Evolutionary conservation across 306 rosid species (phyloP), one percentile per base, ranked within the genome.

Genomic region (Cucurbita pepo): DNA sequence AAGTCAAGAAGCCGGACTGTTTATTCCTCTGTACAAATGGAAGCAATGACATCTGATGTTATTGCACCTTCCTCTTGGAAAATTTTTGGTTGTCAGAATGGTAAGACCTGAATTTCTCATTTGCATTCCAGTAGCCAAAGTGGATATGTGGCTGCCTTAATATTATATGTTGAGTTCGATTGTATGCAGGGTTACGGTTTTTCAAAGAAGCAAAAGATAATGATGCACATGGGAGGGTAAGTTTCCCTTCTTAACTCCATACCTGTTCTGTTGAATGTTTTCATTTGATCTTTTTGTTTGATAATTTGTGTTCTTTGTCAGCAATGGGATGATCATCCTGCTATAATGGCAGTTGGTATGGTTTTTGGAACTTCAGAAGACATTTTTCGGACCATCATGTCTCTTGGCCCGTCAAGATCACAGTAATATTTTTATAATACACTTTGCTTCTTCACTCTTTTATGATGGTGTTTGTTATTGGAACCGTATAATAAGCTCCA

Each of bases 321-420:
- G 95, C 88, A 87, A 51, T 88, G 95, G 96, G 91, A 83, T 78
- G 96, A 92, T 63, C 87, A 90, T 62, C 90, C 90, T 8, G 96
- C 98, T 40, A 83, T 88, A 80, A 92, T 92, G 98, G 98, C 96
- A 66, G 91, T 92, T 72, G 95, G 98, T 76, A 82, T 85, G 59
- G 79, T 92, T 79, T 89, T 85, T 80, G 96, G 88, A 79, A 79
- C 90, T 80, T 90, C 98, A 5, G 98, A 90, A 81, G 91, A 83
- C n/a, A 82, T 92, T 79, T 92, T 92, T 72, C 77, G 75, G 64
- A 85, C 98, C 62, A 92, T 92, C 73, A 84, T 92, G 88, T 84
- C 91, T 69, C 88, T 92, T 77, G 96, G 89, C 57, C 83, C 90
- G 41, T 70, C 98, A 58, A 90, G 98, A 92, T 81, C 95, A 10